phyloP scores from a whole-genome alignment of 306 rosid genomes.

The Aeschynomene evenia region DNA sequence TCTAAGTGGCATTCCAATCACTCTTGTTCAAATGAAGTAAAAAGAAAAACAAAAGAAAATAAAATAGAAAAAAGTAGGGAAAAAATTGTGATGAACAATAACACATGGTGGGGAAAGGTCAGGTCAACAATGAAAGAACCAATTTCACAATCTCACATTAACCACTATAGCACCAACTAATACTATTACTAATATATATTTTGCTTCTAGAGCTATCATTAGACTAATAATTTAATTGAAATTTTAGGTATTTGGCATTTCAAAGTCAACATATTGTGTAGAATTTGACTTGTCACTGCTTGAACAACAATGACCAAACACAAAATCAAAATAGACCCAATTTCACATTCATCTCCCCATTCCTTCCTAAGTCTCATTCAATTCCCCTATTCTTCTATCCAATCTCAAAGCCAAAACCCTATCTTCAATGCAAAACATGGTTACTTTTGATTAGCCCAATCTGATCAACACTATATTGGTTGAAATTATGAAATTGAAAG shows the following conservation, averaged over 20 bases:
- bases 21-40: neutral
- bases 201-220: neutral
- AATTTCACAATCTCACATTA: neutral
- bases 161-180: neutral
- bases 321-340: neutral
- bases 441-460: neutral
- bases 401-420: neutral
- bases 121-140: constrained; percentile 3
- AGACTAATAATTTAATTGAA: neutral
- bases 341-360: constrained; percentile 34
- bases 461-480: neutral
- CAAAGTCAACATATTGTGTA: neutral
- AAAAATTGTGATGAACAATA: neutral
- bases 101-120: neutral
- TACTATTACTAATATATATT: neutral
- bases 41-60: neutral
- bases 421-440: neutral
- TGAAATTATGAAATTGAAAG: neutral
- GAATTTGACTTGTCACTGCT: constrained; percentile 11
- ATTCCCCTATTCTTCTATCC: neutral
- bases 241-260: neutral
- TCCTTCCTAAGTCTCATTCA: constrained; percentile 31
- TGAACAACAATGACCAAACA: constrained; percentile 21
- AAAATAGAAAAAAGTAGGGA: neutral
- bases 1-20: no score